These are phyloP conservation scores for Nitzschia sp. DNA, from an alignment of 108 stramenopile species.

Conservation along the genomic window DNA sequence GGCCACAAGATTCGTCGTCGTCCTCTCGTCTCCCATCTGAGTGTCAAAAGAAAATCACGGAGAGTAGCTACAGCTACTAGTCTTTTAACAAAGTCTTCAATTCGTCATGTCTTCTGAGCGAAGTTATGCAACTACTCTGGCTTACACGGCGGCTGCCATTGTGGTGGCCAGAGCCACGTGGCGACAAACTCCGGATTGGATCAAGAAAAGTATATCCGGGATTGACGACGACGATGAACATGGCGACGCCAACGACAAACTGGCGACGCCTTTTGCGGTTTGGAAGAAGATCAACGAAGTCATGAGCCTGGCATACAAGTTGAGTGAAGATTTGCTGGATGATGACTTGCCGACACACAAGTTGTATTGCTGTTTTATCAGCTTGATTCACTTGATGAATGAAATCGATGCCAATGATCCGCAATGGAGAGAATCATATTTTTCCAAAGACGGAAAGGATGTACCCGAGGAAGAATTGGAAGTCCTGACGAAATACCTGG, in stretches of 20 bases:
- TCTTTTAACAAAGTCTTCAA: no score
- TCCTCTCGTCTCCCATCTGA: no score
- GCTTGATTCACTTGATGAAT: slow-evolving; percentile 20
- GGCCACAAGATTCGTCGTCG: no score
- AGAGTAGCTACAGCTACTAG: no score
- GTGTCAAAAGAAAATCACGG: no score
- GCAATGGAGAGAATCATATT: slow-evolving; percentile 14
- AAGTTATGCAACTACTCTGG: background rate
- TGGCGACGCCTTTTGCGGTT: slow-evolving; percentile 4
- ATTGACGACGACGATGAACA: background rate
- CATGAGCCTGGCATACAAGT: background rate
- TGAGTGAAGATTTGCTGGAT: slow-evolving; percentile 8
- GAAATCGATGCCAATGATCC: slow-evolving; percentile 15
- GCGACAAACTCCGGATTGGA: slow-evolving; percentile 6
- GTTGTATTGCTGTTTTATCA: slow-evolving; percentile 11
- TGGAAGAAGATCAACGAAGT: slow-evolving; percentile 17
- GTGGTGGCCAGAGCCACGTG: background rate
- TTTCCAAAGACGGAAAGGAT: slow-evolving; percentile 3
- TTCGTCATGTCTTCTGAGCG: background rate
- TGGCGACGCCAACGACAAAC: slow-evolving; percentile 15
- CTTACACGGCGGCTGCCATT: background rate
- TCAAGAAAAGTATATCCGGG: slow-evolving; percentile 1
- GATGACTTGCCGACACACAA: slow-evolving; percentile 6
- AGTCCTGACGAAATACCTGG: slow-evolving; percentile 35
- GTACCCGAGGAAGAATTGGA: slow-evolving; percentile 29